Base-by-base conservation (phyloP, 2,329 filamentous ascomycete genomes). In the Fusarium mundagurra region DNA sequence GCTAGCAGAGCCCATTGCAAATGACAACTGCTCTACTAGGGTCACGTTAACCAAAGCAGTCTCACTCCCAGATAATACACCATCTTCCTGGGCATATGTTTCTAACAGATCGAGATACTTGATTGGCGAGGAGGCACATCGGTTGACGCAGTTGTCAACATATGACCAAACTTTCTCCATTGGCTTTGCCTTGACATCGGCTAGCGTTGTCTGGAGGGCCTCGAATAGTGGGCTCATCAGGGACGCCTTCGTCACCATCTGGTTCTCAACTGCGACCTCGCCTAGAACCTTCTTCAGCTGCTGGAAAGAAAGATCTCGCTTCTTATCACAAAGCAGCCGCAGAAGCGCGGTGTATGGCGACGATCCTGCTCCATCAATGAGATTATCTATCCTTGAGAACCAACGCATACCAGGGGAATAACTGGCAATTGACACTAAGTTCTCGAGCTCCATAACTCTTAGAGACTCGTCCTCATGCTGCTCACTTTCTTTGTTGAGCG, bases 341-440 rank as follows among this genome's bases (percentile, higher is more conserved):
- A 96, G 81, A 29, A 96, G 86, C 1, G 91, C 91, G n/a, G 90
- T 89, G 71, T 95, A 94, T 0, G 93, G 92, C 8, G 93, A 94
- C 6, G 76, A 77, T 12, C 73, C 67, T 14, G 71, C 71, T 24
- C 77, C 76, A 44, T 89, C 84, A 3, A 82, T 80, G n/a, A 93
- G 85, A 2, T 87, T 87, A 73, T 92, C 89, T 67, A 85, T 89
- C 78, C 93, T 95, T 71, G 93, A 88, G 85, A 96, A 98, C 96
- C 96, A 98, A 71, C 93, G 91, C 91, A 98, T 96, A 11, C 92
- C 92, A 1, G 93, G 91, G 7, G 95, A 97, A 76, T 92, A 90
- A 71, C 91, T 90, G 8, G 95, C 94, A 80, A 98, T 93, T 36
- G 91, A 88, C 24, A 98, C 89, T 24, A 97, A 86, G 80, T 96